Evolutionary conservation across 192 early-diverging fungal species (phyloP).

Genomic region (Podila epigama): DNA sequence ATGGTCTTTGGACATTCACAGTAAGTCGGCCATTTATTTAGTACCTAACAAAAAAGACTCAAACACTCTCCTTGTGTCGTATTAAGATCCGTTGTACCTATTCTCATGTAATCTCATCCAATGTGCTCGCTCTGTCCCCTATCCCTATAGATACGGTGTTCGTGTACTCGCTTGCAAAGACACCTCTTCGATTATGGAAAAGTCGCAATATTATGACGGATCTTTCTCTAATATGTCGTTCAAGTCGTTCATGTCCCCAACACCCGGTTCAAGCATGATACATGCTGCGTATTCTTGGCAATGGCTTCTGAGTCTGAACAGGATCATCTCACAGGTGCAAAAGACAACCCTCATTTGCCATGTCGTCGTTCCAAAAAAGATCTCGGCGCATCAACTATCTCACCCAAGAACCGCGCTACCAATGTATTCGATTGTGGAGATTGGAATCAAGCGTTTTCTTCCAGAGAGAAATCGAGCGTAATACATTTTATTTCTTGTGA

Average conservation of each 20-base stretch:
- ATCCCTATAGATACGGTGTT: constrained; percentile 12
- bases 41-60: neutral
- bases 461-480: constrained; percentile 41
- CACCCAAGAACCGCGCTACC: constrained; percentile 28
- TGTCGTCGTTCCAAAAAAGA: constrained; percentile 41
- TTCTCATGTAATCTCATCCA: too few relatives aligned
- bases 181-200: constrained; percentile 17
- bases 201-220: neutral
- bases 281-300: constrained; percentile 51
- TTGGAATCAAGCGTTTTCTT: constrained; percentile 46
- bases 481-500: neutral
- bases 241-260: constrained; percentile 2
- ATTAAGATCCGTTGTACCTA: too few relatives aligned
- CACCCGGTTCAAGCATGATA: constrained; percentile 8
- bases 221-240: neutral
- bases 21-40: constrained; percentile 21
- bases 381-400: constrained; percentile 3
- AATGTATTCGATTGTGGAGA: constrained; percentile 26
- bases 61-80: neutral
- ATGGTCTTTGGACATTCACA: constrained; percentile 65
- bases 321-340: constrained; percentile 64
- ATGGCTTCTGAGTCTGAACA: constrained; percentile 57
- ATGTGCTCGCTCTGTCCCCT: too few relatives aligned
- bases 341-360: constrained; percentile 60
- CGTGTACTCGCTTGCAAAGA: constrained; percentile 1